These are phyloP conservation scores for Phoenix roebelenii DNA, from an alignment of 176 grass and related monocot genomes.

Conservation along the genomic window DNA sequence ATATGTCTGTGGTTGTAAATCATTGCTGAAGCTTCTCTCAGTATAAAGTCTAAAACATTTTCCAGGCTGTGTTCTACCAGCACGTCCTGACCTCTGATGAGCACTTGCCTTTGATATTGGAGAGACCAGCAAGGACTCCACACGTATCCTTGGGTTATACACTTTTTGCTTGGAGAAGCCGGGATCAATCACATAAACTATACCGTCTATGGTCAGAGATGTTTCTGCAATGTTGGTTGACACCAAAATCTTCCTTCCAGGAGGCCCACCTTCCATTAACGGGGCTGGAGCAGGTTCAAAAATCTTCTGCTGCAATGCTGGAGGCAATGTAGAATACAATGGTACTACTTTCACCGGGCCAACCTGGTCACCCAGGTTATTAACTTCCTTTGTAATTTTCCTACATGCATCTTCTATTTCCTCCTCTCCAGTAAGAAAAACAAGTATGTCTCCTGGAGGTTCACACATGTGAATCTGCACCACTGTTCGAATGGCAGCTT, in stretches of 20 bases:
- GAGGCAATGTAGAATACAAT: slow-evolving; percentile 84
- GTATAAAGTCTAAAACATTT: slow-evolving; percentile 97
- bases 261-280: slow-evolving; percentile 54
- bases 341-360: slow-evolving; percentile 87
- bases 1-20: slow-evolving; percentile 91
- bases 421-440: slow-evolving; percentile 97
- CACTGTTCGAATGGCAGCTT: slow-evolving; percentile 83
- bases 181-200: slow-evolving; percentile 96
- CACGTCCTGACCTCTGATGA: slow-evolving; percentile 86
- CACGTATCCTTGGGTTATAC: slow-evolving; percentile 85
- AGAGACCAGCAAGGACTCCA: slow-evolving; percentile 84
- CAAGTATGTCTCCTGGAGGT: slow-evolving; percentile 78
- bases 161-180: slow-evolving; percentile 96
- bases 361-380: slow-evolving; percentile 93
- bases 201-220: slow-evolving; percentile 91
- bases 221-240: slow-evolving; percentile 97
- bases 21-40: slow-evolving; percentile 78
- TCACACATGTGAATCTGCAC: slow-evolving; percentile 93
- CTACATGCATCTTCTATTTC: slow-evolving; percentile 98
- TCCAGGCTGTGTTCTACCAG: slow-evolving; percentile 87
- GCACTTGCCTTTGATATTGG: slow-evolving; percentile 98
- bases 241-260: slow-evolving; percentile 96
- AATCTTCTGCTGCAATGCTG: slow-evolving; percentile 89
- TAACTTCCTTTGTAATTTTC: slow-evolving; percentile 88
- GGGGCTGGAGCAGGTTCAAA: slow-evolving; percentile 80